Conservation (phyloP, 1,284 basidiomycete species). For the Austroboletus rostrupii region DNA sequence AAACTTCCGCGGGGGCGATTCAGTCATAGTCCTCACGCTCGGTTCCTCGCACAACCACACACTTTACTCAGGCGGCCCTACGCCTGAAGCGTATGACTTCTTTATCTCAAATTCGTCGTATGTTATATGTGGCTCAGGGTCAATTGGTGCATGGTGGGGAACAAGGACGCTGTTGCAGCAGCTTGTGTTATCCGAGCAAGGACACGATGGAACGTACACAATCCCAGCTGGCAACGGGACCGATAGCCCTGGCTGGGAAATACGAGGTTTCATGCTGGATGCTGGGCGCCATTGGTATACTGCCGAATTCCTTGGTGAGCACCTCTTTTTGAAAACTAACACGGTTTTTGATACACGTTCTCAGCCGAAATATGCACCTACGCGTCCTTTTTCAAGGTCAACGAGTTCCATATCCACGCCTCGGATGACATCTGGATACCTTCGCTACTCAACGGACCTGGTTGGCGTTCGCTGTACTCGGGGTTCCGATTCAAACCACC, state of each 20-base stretch:
- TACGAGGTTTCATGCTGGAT: slow-evolving; percentile 40
- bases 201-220: slow-evolving; percentile 5
- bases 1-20: neutral
- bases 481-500: slow-evolving; percentile 36
- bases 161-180: slow-evolving; percentile 38
- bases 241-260: slow-evolving; percentile 36
- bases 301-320: slow-evolving; percentile 30
- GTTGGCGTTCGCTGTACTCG: slow-evolving; percentile 34
- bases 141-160: slow-evolving; percentile 38
- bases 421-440: slow-evolving; percentile 37
- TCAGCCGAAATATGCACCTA: slow-evolving; percentile 36
- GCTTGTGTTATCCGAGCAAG: slow-evolving; percentile 22
- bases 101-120: slow-evolving; percentile 23
- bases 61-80: slow-evolving; percentile 29
- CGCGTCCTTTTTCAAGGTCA: slow-evolving; percentile 38
- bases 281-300: slow-evolving; percentile 36
- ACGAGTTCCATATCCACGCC: slow-evolving; percentile 35
- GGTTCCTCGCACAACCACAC: slow-evolving; percentile 18
- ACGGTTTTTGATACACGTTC: neutral
- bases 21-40: slow-evolving; percentile 25
- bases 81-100: slow-evolving; percentile 35
- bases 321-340: neutral
- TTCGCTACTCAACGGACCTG: slow-evolving; percentile 25
- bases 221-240: slow-evolving; percentile 31
- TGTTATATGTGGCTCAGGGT: slow-evolving; percentile 29